Percentiles rank a stretch among this genome's conserved stretches.
Conservation (phyloP, 2,329 filamentous ascomycete genomes). For the Aspergillus fumigatus region DNA sequence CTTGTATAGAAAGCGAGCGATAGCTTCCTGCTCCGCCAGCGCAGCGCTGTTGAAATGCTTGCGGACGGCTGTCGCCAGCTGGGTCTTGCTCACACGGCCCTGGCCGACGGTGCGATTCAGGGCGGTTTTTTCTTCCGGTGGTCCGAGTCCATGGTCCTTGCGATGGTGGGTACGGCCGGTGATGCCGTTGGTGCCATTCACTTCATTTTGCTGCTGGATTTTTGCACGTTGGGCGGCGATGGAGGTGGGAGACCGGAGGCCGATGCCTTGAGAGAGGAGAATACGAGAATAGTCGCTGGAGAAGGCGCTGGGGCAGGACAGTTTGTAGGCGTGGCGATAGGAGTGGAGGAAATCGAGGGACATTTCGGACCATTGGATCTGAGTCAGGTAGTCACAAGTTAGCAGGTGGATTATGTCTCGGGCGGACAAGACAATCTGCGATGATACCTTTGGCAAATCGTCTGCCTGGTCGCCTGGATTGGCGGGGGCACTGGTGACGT, state of each 20-base stretch:
- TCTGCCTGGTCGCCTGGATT: constrained; percentile 13
- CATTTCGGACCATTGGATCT: constrained; percentile 43
- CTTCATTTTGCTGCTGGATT: constrained; percentile 9
- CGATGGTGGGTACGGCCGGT: constrained; percentile 3
- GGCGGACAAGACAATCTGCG: not conserved
- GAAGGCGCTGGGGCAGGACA: constrained; percentile 42
- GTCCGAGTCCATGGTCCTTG: constrained; percentile 6
- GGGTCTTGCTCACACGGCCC: constrained; percentile 38
- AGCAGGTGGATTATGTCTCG: not conserved
- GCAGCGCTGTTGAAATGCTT: constrained; percentile 47
- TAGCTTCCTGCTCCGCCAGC: constrained; percentile 44
- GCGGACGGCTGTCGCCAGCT: constrained; percentile 40
- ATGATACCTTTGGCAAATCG: constrained; percentile 29
- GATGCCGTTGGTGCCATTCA: constrained; percentile 13
- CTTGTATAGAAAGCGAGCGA: constrained; percentile 46
- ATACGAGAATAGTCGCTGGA: constrained; percentile 43
- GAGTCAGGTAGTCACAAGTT: constrained; percentile 1
- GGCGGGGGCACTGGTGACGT: constrained; percentile 28
- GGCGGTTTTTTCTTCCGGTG: constrained; percentile 13
- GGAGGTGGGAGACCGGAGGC: constrained; percentile 42
- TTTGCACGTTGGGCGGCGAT: constrained; percentile 32
- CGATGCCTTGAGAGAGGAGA: constrained; percentile 43
- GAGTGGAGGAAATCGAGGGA: constrained; percentile 44
- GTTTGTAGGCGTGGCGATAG: constrained; percentile 46
- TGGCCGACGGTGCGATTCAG: constrained; percentile 31